phyloP scores from a whole-genome alignment of 176 grass and related monocot genomes.

The Rhynchospora pubera region DNA sequence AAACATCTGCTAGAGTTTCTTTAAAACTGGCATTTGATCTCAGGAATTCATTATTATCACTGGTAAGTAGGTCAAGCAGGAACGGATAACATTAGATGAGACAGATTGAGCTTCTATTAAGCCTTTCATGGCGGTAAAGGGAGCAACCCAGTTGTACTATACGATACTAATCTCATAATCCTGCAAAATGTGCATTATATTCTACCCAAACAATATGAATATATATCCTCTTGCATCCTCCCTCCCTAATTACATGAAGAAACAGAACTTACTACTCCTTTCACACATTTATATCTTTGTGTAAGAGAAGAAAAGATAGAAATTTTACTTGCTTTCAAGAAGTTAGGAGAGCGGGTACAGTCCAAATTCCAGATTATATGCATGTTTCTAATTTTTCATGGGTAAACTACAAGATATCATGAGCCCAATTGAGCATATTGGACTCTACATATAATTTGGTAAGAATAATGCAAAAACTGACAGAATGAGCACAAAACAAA shows the following conservation, averaged over 20 bases:
- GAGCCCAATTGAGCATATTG: not conserved
- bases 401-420: not conserved
- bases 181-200: not conserved
- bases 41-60: not conserved
- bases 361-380: too few relatives aligned
- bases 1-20: not conserved
- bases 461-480: not conserved
- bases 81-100: not conserved
- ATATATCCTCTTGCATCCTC: not conserved
- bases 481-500: slow-evolving; percentile 1
- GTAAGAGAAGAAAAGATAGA: not conserved
- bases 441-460: not conserved
- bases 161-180: not conserved
- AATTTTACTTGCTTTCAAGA: not conserved
- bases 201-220: not conserved
- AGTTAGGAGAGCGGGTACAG: not conserved
- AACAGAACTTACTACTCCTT: not conserved
- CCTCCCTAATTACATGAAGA: not conserved
- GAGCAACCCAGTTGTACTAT: not conserved
- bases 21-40: not conserved
- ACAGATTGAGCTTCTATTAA: not conserved
- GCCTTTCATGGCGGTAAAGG: not conserved
- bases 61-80: not conserved
- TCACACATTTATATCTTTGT: not conserved
- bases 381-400: not conserved